Conservation (phyloP, 1,284 basidiomycete genomes). For the Leccinum subatratum region DNA sequence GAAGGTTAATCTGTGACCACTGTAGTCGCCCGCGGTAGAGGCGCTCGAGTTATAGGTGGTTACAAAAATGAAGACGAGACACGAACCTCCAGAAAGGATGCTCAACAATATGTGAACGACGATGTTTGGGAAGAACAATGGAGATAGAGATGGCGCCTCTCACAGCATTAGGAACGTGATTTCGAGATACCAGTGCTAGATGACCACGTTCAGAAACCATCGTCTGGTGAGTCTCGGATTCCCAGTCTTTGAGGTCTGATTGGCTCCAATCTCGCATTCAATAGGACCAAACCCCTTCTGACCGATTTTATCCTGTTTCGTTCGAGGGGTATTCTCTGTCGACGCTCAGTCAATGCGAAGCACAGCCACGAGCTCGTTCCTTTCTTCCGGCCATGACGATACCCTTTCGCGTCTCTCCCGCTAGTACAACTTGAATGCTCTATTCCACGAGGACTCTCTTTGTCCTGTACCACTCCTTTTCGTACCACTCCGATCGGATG, state of each 20-base stretch:
- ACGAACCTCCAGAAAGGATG: conserved; percentile 12
- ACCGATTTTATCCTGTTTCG: conserved; percentile 68
- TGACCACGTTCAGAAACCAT: conserved; percentile 27
- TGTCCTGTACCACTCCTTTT: conserved; percentile 65
- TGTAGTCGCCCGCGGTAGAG: conserved; percentile 77
- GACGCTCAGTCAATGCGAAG: conserved; percentile 63
- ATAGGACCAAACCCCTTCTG: conserved; percentile 55
- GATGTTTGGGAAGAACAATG: conserved; percentile 62
- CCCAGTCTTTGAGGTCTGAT: neutral
- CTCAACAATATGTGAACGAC: conserved; percentile 32
- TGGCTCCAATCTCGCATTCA: neutral
- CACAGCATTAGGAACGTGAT: conserved; percentile 52
- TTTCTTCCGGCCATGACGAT: conserved; percentile 54
- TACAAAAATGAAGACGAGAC: conserved; percentile 8
- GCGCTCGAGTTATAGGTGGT: conserved; percentile 60
- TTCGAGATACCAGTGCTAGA: conserved; percentile 40
- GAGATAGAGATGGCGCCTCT: conserved; percentile 64
- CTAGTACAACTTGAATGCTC: conserved; percentile 56
- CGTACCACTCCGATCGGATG: conserved; percentile 80
- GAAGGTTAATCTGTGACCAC: conserved; percentile 84
- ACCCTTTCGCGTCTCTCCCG: conserved; percentile 42
- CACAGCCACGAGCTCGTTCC: conserved; percentile 82
- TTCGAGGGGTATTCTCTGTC: conserved; percentile 80
- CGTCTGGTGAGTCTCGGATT: conserved; percentile 33
- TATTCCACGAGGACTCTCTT: conserved; percentile 67